These are phyloP conservation scores for Ceratocystis smalleyi DNA, from an alignment of 2,329 filamentous ascomycete species.

Conservation along the genomic window DNA sequence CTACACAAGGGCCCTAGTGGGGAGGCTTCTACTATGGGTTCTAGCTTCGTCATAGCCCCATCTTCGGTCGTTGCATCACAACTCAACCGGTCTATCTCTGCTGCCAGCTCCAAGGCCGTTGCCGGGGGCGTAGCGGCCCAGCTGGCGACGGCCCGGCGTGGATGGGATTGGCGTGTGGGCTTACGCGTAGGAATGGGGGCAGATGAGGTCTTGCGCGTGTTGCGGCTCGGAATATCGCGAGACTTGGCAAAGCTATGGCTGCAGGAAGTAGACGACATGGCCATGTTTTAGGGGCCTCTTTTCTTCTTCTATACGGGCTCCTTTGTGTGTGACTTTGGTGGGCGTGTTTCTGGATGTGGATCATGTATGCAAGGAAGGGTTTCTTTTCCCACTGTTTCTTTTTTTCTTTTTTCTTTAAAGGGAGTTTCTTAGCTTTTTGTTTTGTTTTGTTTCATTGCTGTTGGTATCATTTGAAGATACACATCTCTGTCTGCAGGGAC, in stretches of 20 bases:
- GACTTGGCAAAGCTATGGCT: conserved; percentile 59
- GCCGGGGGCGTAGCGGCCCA: conserved; percentile 18
- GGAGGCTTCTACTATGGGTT: conserved; percentile 34
- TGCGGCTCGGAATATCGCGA: conserved; percentile 58
- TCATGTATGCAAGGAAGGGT: neutral
- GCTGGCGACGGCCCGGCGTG: conserved; percentile 30
- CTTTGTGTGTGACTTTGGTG: neutral
- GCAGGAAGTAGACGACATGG: conserved; percentile 44
- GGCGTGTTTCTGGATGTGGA: neutral
- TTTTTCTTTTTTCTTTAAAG: neutral
- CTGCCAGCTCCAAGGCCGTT: conserved; percentile 31
- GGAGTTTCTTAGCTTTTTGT: neutral
- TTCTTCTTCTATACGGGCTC: neutral
- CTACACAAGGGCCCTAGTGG: conserved; percentile 32
- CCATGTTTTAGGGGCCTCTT: conserved; percentile 24
- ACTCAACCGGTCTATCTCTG: conserved; percentile 43
- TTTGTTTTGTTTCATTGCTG: neutral
- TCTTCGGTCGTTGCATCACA: conserved; percentile 54
- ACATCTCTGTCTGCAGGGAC: neutral
- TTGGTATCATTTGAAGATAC: neutral
- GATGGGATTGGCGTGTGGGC: conserved; percentile 69
- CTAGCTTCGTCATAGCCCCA: conserved; percentile 48
- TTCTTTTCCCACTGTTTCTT: neutral
- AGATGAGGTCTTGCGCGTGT: conserved; percentile 52
- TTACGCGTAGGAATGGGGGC: conserved; percentile 51